These are phyloP conservation scores for Leucoagaricus sp. DNA, from an alignment of 1,284 basidiomycete genomes.

Conservation along the genomic window DNA sequence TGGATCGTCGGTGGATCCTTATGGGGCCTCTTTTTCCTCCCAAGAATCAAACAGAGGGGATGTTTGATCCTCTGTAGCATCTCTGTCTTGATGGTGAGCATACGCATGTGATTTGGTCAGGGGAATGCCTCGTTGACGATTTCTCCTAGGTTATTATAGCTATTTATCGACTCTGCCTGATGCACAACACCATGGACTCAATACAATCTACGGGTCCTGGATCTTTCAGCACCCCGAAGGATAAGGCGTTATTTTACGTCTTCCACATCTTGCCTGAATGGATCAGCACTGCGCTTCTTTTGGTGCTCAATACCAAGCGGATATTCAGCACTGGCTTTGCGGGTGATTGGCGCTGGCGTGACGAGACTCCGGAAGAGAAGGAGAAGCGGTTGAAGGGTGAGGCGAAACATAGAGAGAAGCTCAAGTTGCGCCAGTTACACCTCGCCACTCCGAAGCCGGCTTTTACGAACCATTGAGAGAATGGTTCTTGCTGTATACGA, in stretches of 20 bases:
- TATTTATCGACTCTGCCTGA: conserved; percentile 43
- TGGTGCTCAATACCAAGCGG: conserved; percentile 36
- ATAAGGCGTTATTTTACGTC: conserved; percentile 45
- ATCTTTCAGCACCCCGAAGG: conserved; percentile 33
- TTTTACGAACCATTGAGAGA: not conserved
- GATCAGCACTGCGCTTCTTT: conserved; percentile 32
- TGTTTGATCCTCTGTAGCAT: conserved; percentile 17
- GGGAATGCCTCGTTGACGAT: not conserved
- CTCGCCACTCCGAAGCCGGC: not conserved
- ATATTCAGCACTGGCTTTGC: conserved; percentile 39
- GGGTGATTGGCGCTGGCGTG: conserved; percentile 30
- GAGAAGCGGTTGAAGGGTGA: conserved; percentile 20
- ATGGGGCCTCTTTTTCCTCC: conserved; percentile 25
- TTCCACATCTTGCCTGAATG: conserved; percentile 47
- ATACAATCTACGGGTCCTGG: conserved; percentile 33
- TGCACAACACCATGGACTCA: conserved; percentile 35
- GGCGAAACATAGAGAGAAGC: not conserved
- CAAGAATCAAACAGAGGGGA: conserved; percentile 24
- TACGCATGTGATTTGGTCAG: not conserved
- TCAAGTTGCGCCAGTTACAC: not conserved
- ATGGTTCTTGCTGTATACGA: no score
- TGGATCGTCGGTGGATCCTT: conserved; percentile 19
- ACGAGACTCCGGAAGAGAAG: conserved; percentile 31
- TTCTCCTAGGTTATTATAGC: conserved; percentile 28
- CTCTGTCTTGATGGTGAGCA: conserved; percentile 25